Evolutionary conservation across 345 rosid species (phyloP), one percentile per base, ranked within the genome.

Genomic region (Mallotus nudiflorus): DNA sequence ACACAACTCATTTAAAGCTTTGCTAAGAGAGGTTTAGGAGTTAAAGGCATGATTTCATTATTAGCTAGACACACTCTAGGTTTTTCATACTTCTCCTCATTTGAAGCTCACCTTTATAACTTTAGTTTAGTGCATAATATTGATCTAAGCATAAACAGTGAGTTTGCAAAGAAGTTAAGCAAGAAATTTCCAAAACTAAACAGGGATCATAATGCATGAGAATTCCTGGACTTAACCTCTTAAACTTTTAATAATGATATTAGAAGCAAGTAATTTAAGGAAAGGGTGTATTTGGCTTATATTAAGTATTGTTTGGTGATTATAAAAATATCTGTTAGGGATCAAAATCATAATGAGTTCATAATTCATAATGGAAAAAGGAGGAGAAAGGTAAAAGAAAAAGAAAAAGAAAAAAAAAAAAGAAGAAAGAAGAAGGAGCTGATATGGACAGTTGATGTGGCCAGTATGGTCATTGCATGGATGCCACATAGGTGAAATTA

Each of bases 11-110:
- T 86, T 66, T 90, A 86, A 70, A 87, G 90, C 82, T 93, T 90
- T 69, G 85, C 78, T 3, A 46, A 74, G 48, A 84, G 89, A 83
- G 88, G 97, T 45, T 77, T 93, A 62, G 87, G 85, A 7, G 77
- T 89, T 22, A 76, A 89, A 77, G 97, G 90, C 78, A 75, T 90
- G 85, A 97, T 90, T 52, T 87, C 89, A 35, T 82, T 90, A 25
- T 93, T 97, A 0, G 97, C 97, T 1, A 92, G 89, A 42, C 97
- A 87, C 78, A 85, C 92, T 4, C 24, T 91, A 39, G 97, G 97
- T 16, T 86, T 91, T 77, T 89, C 96, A 1, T 97, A 91, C 57
- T 93, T 96, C 52, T 89, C 98, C 56, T 93, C 98, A 7, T 91
- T 91, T 35, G 72, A 86, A 75, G 25, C 79, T 5, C 82, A 96